Evolutionary conservation across 2,329 filamentous ascomycete species (phyloP).

Genomic region (Clarireedia hainanense): DNA sequence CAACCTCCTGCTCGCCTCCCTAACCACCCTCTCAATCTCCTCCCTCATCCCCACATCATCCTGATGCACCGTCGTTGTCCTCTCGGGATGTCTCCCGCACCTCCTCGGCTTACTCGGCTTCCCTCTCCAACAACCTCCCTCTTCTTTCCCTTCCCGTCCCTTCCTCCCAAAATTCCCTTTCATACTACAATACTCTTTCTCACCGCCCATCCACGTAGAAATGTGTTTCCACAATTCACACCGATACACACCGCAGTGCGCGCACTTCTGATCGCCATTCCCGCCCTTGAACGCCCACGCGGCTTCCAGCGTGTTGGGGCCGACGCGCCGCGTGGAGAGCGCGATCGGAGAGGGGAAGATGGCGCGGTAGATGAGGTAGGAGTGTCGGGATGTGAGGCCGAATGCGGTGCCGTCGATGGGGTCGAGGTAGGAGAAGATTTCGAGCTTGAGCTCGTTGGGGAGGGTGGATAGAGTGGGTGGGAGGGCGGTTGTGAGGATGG

Average conservation of each 20-base stretch:
- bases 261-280: slow-evolving; percentile 41
- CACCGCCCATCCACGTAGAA: slow-evolving; percentile 46
- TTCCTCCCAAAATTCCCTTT: slow-evolving; percentile 47
- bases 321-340: slow-evolving; percentile 47
- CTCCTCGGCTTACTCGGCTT: slow-evolving; percentile 50
- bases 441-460: slow-evolving; percentile 51
- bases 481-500: background rate
- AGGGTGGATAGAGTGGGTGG: slow-evolving; percentile 28
- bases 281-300: slow-evolving; percentile 53
- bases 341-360: slow-evolving; percentile 46
- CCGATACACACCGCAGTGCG: slow-evolving; percentile 51
- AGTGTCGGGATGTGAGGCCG: slow-evolving; percentile 48
- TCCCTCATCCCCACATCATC: slow-evolving; percentile 11
- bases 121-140: slow-evolving; percentile 49
- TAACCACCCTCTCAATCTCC: slow-evolving; percentile 3
- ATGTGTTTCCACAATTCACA: slow-evolving; percentile 59
- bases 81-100: slow-evolving; percentile 45
- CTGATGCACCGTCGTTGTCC: slow-evolving; percentile 23
- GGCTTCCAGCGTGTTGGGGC: slow-evolving; percentile 57
- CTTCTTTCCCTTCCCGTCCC: slow-evolving; percentile 36
- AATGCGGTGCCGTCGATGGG: slow-evolving; percentile 57
- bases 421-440: slow-evolving; percentile 55
- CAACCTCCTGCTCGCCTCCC: background rate
- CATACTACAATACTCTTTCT: slow-evolving; percentile 50
- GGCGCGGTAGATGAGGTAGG: slow-evolving; percentile 50